These are phyloP conservation scores for Leptographium galeiforme DNA, from an alignment of 2,329 filamentous ascomycete species.

Conservation along the genomic window DNA sequence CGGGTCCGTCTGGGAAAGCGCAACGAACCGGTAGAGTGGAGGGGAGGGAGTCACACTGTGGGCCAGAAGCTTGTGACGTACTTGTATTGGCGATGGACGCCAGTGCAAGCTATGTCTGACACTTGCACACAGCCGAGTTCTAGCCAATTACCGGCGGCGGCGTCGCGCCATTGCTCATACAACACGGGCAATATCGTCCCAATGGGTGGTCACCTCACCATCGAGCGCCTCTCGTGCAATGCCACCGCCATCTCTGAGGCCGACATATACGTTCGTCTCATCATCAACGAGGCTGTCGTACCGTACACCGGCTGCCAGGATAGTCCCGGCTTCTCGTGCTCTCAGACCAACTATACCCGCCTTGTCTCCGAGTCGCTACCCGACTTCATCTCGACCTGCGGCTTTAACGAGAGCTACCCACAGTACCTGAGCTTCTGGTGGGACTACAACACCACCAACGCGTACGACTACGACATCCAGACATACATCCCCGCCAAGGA, in stretches of 20 bases:
- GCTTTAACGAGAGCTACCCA: constrained; percentile 6
- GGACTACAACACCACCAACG: constrained; percentile 9
- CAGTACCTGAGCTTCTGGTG: constrained; percentile 10
- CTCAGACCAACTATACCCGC: constrained; percentile 28
- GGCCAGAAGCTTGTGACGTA: constrained; percentile 1
- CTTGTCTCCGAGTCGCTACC: constrained; percentile 21
- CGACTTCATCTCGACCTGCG: constrained; percentile 8
- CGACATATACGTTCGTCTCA: constrained; percentile 37
- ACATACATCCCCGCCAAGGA: constrained; percentile 6
- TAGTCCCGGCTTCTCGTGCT: constrained; percentile 41
- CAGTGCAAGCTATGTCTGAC: not conserved
- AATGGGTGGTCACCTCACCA: constrained; percentile 53
- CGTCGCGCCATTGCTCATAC: no score
- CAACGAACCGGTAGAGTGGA: not conserved
- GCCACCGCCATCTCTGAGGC: not conserved
- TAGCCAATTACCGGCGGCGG: not conserved
- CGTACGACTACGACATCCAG: constrained; percentile 5
- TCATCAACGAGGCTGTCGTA: constrained; percentile 51
- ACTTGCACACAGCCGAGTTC: not conserved
- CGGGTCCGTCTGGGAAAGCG: constrained; percentile 20
- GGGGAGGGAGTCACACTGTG: constrained; percentile 1
- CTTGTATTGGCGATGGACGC: not conserved
- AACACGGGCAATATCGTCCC: constrained; percentile 34
- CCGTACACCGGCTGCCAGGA: constrained; percentile 38
- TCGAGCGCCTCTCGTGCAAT: constrained; percentile 46